Evolutionary conservation across 192 early-diverging fungal genomes (phyloP).

Genomic region (Podila clonocystis): DNA sequence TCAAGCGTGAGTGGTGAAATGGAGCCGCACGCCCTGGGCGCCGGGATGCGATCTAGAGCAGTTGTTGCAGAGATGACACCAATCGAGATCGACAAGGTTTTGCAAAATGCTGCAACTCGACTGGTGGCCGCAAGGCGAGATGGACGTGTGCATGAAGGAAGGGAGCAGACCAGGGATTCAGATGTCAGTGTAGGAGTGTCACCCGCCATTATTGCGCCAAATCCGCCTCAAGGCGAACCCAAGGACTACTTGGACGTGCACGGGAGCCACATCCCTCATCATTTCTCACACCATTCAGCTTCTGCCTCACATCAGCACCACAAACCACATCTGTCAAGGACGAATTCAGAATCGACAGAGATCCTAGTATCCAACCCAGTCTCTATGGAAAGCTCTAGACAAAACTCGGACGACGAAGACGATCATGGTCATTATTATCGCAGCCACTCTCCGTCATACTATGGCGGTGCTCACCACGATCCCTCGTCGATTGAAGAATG

Average conservation of each 20-base stretch:
- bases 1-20: not conserved
- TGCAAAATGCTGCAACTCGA: conserved; percentile 25
- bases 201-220: not conserved
- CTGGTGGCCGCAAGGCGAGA: conserved; percentile 19
- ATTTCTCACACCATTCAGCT: not conserved
- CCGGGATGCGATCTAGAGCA: conserved; percentile 21
- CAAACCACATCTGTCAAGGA: conserved; percentile 22
- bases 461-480: not conserved
- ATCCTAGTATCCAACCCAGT: conserved; percentile 15
- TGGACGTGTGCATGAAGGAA: not conserved
- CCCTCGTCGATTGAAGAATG: not conserved
- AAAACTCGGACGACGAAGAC: not conserved
- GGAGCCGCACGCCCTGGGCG: not conserved
- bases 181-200: not conserved
- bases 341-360: conserved; percentile 43
- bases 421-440: not conserved
- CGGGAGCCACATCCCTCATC: not conserved
- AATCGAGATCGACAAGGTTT: conserved; percentile 28
- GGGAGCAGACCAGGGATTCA: not conserved
- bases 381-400: not conserved
- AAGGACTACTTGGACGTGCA: conserved; percentile 6
- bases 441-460: too few species aligned
- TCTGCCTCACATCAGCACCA: conserved; percentile 2
- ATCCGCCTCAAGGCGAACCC: not conserved
- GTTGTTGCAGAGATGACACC: conserved; percentile 28